These are phyloP conservation scores for Mortierella sp. DNA, from an alignment of 371 early-diverging fungal genomes.

Conservation along the genomic window DNA sequence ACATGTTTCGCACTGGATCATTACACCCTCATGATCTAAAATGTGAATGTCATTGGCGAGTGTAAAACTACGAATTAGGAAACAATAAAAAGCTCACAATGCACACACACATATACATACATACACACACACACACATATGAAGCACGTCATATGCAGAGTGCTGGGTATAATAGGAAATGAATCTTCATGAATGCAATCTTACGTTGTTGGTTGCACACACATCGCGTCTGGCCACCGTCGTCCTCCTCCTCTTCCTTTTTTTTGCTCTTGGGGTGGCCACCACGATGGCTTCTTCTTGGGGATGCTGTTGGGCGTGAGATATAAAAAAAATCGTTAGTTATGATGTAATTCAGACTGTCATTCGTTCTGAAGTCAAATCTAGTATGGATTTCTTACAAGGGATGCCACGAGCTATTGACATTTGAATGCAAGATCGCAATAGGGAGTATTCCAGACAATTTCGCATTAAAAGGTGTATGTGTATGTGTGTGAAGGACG, in stretches of 20 bases:
- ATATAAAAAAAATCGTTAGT: neutral
- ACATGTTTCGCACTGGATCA: conserved; percentile 93
- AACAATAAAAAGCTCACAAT: conserved; percentile 4
- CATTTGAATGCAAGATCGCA: neutral
- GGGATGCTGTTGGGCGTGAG: conserved; percentile 28
- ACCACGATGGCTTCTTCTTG: conserved; percentile 51
- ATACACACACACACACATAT: neutral
- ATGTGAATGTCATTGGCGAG: neutral
- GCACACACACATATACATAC: neutral
- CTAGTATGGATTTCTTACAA: conserved; percentile 15
- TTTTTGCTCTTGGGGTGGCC: conserved; percentile 35
- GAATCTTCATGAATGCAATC: conserved; percentile 13
- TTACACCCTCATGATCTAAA: conserved; percentile 79
- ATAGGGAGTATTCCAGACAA: neutral
- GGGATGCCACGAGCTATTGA: conserved; percentile 28
- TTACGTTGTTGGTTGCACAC: conserved; percentile 83
- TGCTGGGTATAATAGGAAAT: neutral
- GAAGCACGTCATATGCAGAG: neutral
- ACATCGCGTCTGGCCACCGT: conserved; percentile 86
- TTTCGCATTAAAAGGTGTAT: neutral
- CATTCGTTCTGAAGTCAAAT: neutral
- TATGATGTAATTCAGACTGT: neutral
- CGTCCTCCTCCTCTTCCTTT: conserved; percentile 57
- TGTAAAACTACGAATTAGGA: neutral
- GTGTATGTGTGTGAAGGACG: neutral